phyloP scores from a whole-genome alignment of 2,329 filamentous ascomycete species.

The Alternaria sp. region DNA sequence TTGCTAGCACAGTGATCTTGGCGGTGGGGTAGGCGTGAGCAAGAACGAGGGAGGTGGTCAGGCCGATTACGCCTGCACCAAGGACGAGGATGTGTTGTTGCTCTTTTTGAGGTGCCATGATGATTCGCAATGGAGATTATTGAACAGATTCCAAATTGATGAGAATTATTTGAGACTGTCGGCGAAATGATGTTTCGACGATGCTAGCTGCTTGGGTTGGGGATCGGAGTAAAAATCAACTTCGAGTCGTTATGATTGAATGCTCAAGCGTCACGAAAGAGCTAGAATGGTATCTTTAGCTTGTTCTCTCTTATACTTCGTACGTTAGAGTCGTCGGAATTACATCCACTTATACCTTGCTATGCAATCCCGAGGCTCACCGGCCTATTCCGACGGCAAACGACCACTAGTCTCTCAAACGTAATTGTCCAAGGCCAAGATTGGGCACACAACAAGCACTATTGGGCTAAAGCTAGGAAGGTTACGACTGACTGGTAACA shows the following conservation, averaged over 20 bases:
- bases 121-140: background rate
- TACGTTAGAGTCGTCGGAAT: background rate
- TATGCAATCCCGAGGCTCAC: constrained; percentile 8
- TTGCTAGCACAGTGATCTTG: constrained; percentile 76
- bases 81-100: constrained; percentile 39
- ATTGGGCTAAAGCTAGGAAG: background rate
- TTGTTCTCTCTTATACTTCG: background rate
- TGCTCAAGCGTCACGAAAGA: background rate
- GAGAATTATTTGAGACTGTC: background rate
- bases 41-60: constrained; percentile 70
- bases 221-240: background rate
- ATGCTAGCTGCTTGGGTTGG: background rate
- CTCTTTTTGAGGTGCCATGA: constrained; percentile 24
- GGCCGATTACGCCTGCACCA: constrained; percentile 70
- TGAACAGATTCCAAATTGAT: background rate
- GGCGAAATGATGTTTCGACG: background rate
- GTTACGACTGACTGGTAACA: background rate
- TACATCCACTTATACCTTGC: background rate
- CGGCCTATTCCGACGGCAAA: constrained; percentile 26
- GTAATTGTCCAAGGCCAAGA: background rate
- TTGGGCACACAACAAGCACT: background rate
- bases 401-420: background rate
- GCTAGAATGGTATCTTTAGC: background rate
- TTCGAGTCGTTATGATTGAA: background rate
- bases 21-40: constrained; percentile 62